Evolutionary conservation across 192 early-diverging fungal genomes (phyloP), one percentile per base, ranked within the genome.

Genomic region (Entomortierella lignicola): DNA sequence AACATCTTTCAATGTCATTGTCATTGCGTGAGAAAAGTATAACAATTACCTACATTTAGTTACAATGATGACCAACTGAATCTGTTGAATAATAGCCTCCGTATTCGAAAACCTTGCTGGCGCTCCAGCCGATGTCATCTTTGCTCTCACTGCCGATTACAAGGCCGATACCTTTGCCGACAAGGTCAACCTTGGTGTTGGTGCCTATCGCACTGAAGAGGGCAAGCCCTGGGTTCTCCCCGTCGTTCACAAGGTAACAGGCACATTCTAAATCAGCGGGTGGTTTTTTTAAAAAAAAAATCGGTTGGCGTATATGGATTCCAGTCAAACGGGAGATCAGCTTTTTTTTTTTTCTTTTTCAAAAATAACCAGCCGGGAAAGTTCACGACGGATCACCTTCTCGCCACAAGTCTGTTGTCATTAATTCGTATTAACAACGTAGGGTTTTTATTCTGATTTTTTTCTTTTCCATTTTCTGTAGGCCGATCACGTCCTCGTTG

Each of bases 151-250:
- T 27, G 94, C 93, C 25, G 79, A 85, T 39, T 97, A 91, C 83
- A 91, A 91, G 81, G 92, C 92, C 39, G 96, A 98, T 72, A 74
- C 86, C 4, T 80, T 91, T 74, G 82, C 89, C 52, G 71, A 86
- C 55, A 98, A 98, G 85, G 91, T 99, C 29, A 98, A 98, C 81
- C 80, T 99, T 25, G 94, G 96, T 71, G 95, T 99, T 8, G 98
- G 98, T 57, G 98, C 98, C 18, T 99, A 97, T 85, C 88, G 98
- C 60, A 93, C 93, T 71, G 91, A 97, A 70, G 75, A 92, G 4
- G 93, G 95, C 68, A 95, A 97, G 84, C 98, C 98, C 26, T 99
- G 94, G 92, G 86, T 98, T 6, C 89, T 99, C 11, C 95, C 96
- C 18, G 95, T 96, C 26, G 97, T 99, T 21, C 87, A 85, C 69